A percentile compares a stretch with the other conserved stretches of the same genome.
phyloP scores from a whole-genome alignment of 441 rosid genomes.

The Mallotus japonicus region DNA sequence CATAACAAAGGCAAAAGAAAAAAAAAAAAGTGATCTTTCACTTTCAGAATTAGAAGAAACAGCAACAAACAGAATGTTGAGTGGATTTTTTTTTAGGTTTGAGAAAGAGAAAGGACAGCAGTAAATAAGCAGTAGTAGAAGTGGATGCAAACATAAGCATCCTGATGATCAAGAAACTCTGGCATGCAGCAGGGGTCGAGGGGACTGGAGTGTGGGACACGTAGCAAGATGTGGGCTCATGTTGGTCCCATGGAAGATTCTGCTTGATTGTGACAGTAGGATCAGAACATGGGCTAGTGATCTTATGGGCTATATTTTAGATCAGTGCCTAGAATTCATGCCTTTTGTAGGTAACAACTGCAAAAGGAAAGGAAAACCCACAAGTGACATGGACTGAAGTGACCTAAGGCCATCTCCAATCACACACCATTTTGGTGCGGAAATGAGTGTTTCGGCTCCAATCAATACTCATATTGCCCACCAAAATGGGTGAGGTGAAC shows the following conservation, averaged over 20 bases:
- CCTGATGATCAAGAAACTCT: neutral
- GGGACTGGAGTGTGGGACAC: neutral
- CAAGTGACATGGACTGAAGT: too few relatives aligned
- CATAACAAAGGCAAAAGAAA: neutral
- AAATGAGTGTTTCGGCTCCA: too few relatives aligned
- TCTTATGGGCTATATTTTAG: neutral
- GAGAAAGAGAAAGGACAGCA: neutral
- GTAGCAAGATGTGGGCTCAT: neutral
- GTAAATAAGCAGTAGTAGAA: neutral
- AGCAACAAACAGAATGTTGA: constrained; percentile 1
- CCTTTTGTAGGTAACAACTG: too few relatives aligned
- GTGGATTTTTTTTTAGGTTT: neutral
- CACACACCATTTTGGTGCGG: too few relatives aligned
- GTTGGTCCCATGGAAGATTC: constrained; percentile 13
- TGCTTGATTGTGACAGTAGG: constrained; percentile 7
- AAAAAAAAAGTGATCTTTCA: neutral
- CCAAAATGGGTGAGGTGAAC: too few relatives aligned
- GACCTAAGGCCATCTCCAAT: too few relatives aligned
- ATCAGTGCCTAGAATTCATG: too few relatives aligned
- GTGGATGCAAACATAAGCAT: neutral
- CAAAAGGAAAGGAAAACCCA: too few relatives aligned
- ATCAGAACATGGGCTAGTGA: neutral
- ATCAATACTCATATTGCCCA: too few relatives aligned
- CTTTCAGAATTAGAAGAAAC: neutral
- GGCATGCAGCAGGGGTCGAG: neutral